Evolutionary conservation across 2,329 filamentous ascomycete species (phyloP).

Genomic region (Ascosphaera aggregata): DNA sequence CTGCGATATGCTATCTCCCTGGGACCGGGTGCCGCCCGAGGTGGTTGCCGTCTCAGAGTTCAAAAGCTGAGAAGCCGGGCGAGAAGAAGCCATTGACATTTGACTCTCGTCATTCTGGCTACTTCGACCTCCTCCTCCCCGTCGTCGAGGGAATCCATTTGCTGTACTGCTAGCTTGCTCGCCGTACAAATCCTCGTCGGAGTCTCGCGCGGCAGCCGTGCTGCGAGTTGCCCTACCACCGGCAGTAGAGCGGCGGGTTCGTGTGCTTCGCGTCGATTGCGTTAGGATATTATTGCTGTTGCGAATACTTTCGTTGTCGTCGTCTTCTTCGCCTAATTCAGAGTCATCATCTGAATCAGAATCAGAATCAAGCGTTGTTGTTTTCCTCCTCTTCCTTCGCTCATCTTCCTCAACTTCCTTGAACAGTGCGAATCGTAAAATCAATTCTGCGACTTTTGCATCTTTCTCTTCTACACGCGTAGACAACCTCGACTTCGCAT

Average conservation of each 20-base stretch:
- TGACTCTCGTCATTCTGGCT: constrained; percentile 19
- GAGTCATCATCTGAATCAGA: constrained; percentile 29
- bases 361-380: constrained; percentile 39
- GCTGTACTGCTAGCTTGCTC: constrained; percentile 8
- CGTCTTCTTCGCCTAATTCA: constrained; percentile 7
- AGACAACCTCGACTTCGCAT: constrained; percentile 78
- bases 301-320: too few relatives aligned
- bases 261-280: neutral
- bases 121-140: constrained; percentile 4
- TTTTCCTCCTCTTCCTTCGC: constrained; percentile 63
- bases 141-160: neutral
- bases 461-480: constrained; percentile 76
- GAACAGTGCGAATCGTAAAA: constrained; percentile 86
- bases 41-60: constrained; percentile 24
- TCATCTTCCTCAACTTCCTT: constrained; percentile 71
- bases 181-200: constrained; percentile 11
- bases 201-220: constrained; percentile 3
- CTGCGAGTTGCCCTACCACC: neutral
- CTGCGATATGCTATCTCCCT: constrained; percentile 11
- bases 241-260: neutral
- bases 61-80: constrained; percentile 48
- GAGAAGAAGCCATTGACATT: constrained; percentile 56
- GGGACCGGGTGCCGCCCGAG: constrained; percentile 19
- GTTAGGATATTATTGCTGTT: neutral
- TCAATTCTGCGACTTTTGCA: constrained; percentile 65